Base-by-base conservation (phyloP, 352 stramenopile species). In the Phytopythium cucurbitacearum region DNA sequence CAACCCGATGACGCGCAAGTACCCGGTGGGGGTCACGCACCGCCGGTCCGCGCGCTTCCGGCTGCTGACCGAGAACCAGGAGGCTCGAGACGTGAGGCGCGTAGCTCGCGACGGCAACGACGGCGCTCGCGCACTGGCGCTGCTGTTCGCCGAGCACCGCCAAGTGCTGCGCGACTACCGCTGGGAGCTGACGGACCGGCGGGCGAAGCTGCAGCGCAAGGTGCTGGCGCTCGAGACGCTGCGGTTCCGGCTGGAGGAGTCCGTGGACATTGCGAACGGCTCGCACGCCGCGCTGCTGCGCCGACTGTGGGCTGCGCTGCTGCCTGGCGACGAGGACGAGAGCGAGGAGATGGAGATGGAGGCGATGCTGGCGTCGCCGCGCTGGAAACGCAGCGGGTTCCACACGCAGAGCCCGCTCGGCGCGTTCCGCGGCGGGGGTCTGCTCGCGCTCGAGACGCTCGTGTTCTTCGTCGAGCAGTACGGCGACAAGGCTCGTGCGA, bases 401-500 rank as follows among this genome's bases (percentile, higher is more conserved):
- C 81, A 94, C 67, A 94, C 83, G 6, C 76, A 89, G 46, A 88
- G 79, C 41, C 81, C 81, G 0, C 64, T 94, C 3, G 81, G 84
- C 13, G 81, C 77, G 21, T 94, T 92, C 58, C 81, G 84, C 9
- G 84, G 81, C 38, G 84, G 81, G 15, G 84, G 84, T 2, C 62
- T 91, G 28, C 51, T 94, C 10, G 78, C 80, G 12, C 68, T 94
- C 10, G 79, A 94, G 60, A 78, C 75, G 36, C 65, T 94, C 13
- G 73, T 85, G 13, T 89, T 65, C 51, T 94, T 94, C 34, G 51
- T 88, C 10, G 79, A 92, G 36, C 71, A 89, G 55, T 94, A 94
- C 50, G 77, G 78, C 7, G 76, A 89, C 16, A 94, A 94, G 49
- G 75, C 79, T 3, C 48, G 57, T 13, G 57, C 62, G n/a, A 91